phyloP scores from a whole-genome alignment of 345 rosid species.

The Nasturtium officinale region DNA sequence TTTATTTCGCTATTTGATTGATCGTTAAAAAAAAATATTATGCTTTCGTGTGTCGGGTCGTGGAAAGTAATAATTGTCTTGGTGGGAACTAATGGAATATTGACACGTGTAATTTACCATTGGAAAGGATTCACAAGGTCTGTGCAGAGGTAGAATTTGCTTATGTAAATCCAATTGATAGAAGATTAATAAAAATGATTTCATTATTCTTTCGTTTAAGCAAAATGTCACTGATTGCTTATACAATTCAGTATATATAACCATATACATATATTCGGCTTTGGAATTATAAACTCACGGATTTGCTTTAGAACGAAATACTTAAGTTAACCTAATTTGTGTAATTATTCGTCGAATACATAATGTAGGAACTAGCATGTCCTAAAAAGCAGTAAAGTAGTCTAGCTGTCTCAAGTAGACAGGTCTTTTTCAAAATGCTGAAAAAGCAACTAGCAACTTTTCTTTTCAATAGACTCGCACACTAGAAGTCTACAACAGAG shows the following conservation, averaged over 20 bases:
- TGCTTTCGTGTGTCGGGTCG: constrained; percentile 15
- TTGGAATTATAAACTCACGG: not conserved
- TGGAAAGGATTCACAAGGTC: constrained; percentile 10
- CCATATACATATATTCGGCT: not conserved
- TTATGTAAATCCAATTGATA: constrained; percentile 34
- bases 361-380: not conserved
- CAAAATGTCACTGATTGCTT: not conserved
- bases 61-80: constrained; percentile 24
- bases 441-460: not conserved
- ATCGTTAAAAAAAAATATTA: constrained; percentile 1
- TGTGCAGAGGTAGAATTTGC: constrained; percentile 19
- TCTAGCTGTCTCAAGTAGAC: not conserved
- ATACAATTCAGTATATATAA: too few relatives aligned
- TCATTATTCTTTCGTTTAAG: constrained; percentile 11
- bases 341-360: not conserved
- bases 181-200: constrained; percentile 23
- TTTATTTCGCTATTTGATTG: constrained; percentile 18
- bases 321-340: not conserved
- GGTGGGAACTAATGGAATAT: constrained; percentile 17
- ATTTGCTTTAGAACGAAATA: not conserved
- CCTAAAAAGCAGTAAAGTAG: not conserved
- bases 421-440: not conserved
- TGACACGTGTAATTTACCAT: constrained; percentile 37
- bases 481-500: too few relatives aligned
- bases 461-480: not conserved